These are phyloP conservation scores for Grosmannia penicillata DNA, from an alignment of 2,329 filamentous ascomycete genomes.

Conservation along the genomic window DNA sequence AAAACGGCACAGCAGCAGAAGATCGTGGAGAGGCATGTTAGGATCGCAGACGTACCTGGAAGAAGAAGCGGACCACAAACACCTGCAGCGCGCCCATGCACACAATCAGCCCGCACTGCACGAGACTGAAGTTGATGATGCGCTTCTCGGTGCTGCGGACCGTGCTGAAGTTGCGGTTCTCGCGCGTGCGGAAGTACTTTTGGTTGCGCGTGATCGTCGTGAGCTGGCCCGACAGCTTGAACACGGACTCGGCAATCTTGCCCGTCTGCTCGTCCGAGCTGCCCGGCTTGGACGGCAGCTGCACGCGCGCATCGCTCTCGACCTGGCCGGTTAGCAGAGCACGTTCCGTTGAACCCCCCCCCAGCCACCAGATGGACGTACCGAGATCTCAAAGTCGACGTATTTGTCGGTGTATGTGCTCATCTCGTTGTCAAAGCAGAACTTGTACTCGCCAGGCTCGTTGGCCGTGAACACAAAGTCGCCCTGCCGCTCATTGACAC, in stretches of 20 bases:
- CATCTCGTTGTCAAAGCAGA: conserved; percentile 99
- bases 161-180: conserved; percentile 98
- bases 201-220: conserved; percentile 94
- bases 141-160: conserved; percentile 89
- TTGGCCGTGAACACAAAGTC: conserved; percentile 97
- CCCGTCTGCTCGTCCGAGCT: conserved; percentile 80
- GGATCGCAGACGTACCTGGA: conserved; percentile 67
- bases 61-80: conserved; percentile 96
- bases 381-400: conserved; percentile 94
- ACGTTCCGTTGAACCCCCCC: no score
- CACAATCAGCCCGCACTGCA: conserved; percentile 83
- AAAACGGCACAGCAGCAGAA: not conserved
- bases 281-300: conserved; percentile 78
- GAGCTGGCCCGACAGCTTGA: conserved; percentile 84
- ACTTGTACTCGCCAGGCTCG: conserved; percentile 75
- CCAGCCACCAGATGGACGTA: conserved; percentile 39
- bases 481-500: conserved; percentile 82
- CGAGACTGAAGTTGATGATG: conserved; percentile 94
- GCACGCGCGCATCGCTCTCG: conserved; percentile 73
- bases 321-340: conserved; percentile 41
- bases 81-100: conserved; percentile 95
- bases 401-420: conserved; percentile 95
- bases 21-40: no score
- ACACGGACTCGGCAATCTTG: conserved; percentile 80
- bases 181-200: conserved; percentile 97